phyloP scores from a whole-genome alignment of 2,329 filamentous ascomycete species.

The Lachnellula hyalina region DNA sequence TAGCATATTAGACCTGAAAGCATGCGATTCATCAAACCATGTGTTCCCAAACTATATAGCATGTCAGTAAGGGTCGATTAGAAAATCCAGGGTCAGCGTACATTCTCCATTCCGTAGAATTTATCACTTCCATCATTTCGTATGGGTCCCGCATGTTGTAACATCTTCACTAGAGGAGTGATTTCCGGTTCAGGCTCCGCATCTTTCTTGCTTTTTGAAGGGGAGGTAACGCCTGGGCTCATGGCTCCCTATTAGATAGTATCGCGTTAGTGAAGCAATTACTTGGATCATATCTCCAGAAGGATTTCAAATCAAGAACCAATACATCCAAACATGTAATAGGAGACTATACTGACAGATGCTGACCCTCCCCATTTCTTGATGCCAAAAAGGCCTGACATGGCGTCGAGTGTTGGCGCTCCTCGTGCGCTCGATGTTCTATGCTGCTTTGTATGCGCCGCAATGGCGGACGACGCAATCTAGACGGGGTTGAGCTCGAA shows the following conservation, averaged over 20 bases:
- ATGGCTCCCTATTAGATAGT: conserved; percentile 13
- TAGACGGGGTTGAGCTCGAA: neutral
- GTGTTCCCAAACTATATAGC: conserved; percentile 82
- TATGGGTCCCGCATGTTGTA: conserved; percentile 74
- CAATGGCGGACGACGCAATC: neutral
- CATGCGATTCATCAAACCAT: conserved; percentile 55
- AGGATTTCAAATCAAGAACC: neutral
- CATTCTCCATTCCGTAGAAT: conserved; percentile 98
- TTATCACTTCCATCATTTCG: conserved; percentile 90
- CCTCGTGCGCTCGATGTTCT: neutral
- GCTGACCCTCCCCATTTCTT: conserved; percentile 50
- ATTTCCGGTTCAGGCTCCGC: conserved; percentile 41
- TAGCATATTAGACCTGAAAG: conserved; percentile 19
- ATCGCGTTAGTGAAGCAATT: conserved; percentile 13
- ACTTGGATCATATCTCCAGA: neutral
- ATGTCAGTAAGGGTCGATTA: conserved; percentile 20
- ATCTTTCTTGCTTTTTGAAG: conserved; percentile 29
- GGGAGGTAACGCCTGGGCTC: conserved; percentile 19
- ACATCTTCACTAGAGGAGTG: conserved; percentile 66
- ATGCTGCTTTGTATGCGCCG: neutral
- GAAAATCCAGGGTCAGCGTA: conserved; percentile 44
- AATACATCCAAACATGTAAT: neutral
- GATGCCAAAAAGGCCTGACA: conserved; percentile 51
- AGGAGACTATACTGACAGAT: conserved; percentile 41
- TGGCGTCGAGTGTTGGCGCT: conserved; percentile 24